Conservation (phyloP, 805 yeast genomes). For the Clavispora asparagi region DNA sequence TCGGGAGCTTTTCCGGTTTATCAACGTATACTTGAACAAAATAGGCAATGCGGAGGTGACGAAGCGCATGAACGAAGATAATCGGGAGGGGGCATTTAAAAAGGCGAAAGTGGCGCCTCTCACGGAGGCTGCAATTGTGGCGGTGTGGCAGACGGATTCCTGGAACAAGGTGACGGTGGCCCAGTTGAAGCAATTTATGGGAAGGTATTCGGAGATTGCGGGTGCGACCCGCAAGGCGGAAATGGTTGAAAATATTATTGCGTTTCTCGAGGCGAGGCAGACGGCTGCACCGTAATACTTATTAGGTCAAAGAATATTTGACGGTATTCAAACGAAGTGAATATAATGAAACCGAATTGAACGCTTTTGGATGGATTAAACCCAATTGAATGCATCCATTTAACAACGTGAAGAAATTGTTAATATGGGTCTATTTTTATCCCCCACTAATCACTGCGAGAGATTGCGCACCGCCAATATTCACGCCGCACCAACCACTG, state of each 20-base stretch:
- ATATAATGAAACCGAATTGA: too few relatives aligned
- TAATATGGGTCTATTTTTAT: too few relatives aligned
- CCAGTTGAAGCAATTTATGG: slow-evolving; percentile 38
- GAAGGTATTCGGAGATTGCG: slow-evolving; percentile 28
- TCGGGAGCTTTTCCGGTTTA: slow-evolving; percentile 1
- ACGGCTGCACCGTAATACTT: background rate
- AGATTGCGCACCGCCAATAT: too few relatives aligned
- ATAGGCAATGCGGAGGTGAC: slow-evolving; percentile 5
- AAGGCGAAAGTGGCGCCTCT: slow-evolving; percentile 4
- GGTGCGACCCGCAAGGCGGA: slow-evolving; percentile 38
- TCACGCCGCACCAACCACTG: too few relatives aligned
- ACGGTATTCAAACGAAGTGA: too few relatives aligned
- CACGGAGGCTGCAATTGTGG: slow-evolving; percentile 34
- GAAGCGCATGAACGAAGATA: slow-evolving; percentile 10
- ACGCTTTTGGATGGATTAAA: too few relatives aligned
- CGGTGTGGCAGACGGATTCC: slow-evolving; percentile 36
- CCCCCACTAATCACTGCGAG: too few relatives aligned
- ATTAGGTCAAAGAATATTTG: too few relatives aligned
- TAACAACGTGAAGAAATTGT: too few relatives aligned
- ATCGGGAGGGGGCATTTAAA: slow-evolving; percentile 1
- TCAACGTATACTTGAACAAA: slow-evolving; percentile 4
- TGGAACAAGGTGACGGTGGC: slow-evolving; percentile 35
- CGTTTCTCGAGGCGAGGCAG: slow-evolving; percentile 20
- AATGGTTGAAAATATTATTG: slow-evolving; percentile 36
- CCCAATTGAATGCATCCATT: too few relatives aligned